Evolutionary conservation across 2,329 filamentous ascomycete species (phyloP), one percentile per base, ranked within the genome.

Genomic region (Alternaria sp.): DNA sequence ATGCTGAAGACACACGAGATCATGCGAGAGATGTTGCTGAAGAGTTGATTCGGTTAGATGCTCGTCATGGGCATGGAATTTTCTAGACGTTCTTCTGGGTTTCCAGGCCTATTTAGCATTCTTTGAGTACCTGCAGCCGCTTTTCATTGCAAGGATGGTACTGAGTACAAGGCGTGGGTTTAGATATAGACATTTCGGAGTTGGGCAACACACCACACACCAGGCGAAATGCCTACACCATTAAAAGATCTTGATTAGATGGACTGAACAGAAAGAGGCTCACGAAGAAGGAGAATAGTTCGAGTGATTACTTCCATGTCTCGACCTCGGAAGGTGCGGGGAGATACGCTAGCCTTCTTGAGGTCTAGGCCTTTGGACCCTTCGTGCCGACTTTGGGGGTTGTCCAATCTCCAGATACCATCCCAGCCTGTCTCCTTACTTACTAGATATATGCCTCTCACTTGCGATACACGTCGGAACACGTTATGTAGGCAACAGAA

Each of bases 1-100:
- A 61, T 10, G 66, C 63, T 12, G 62, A 70, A 12, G 66, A 65
- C 10, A 51, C 61, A 23, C 21, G 57, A 7, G 65, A 62, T 46
- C 8, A 26, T 19, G 50, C 46, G 50, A 67, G 60, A 12, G 25
- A 25, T 49, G 50, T 50, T 28, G 60, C 61, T 21, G 67, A 69
- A 25, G 46, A 58, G 36, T 32, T 63, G 36, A 53, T 64, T 11
- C 45, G 65, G 12, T 11, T 58, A 23, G 50, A 58, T 30, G 62
- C 36, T 21, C 28, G 19, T 23, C 55, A 44, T 15, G 55, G 30
- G 8, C 25, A 43, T 25, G 7, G 17, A 13, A 2, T 25, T 6
- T 11, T 52, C 17, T 52, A 52, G 49, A 52, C 12, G 19, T 52
- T 23, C 15, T 23, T 13, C 2, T 13, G 36, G 7, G 0, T n/a